These are phyloP conservation scores for Wickerhamiella dianesei DNA, from an alignment of 805 yeast species.

Conservation along the genomic window DNA sequence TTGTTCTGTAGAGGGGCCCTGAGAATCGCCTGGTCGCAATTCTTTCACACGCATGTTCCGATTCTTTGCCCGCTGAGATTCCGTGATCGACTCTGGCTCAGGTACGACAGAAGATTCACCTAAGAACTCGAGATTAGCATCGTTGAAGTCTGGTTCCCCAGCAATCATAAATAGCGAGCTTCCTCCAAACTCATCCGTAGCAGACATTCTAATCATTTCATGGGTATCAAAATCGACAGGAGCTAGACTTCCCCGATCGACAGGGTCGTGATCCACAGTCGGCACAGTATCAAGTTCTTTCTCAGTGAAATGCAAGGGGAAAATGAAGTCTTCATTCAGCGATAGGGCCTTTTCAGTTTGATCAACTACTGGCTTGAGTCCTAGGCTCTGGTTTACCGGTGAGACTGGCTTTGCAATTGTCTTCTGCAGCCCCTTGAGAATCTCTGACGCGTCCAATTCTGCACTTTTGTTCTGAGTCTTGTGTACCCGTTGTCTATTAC, in stretches of 20 bases:
- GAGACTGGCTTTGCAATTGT: not conserved
- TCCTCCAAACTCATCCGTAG: not conserved
- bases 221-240: not conserved
- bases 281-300: not conserved
- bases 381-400: not conserved
- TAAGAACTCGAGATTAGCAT: not conserved
- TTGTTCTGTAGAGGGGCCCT: conserved; percentile 2
- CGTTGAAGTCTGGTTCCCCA: not conserved
- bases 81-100: not conserved
- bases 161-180: not conserved
- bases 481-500: conserved; percentile 20
- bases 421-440: not conserved
- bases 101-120: not conserved
- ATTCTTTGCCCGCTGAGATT: not conserved
- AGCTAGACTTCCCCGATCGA: not conserved
- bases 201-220: not conserved
- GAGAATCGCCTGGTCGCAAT: not conserved
- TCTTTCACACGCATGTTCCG: not conserved
- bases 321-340: not conserved
- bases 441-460: not conserved
- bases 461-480: not conserved
- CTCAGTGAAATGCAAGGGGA: not conserved
- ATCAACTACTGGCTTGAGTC: not conserved
- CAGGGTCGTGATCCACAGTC: not conserved
- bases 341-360: not conserved